Conservation (phyloP, 225 moss, liverwort and hornwort species). For the Sphagnum contortum region DNA sequence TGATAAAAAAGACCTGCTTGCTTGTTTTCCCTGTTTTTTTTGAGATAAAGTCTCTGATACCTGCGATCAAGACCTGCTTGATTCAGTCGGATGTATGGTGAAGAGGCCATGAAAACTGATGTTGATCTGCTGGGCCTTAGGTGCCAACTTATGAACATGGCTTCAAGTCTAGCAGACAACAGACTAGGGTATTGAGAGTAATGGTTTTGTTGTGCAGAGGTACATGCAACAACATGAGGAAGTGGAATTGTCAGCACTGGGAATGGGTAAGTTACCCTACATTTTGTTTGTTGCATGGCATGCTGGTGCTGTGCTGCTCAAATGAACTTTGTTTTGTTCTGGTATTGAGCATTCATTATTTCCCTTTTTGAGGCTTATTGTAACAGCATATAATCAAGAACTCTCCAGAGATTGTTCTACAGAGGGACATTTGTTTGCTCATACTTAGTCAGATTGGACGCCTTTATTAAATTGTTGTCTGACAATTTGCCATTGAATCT, state of each 20-base stretch:
- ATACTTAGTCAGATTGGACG: background rate
- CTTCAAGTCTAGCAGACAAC: too few species aligned
- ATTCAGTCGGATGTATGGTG: too few species aligned
- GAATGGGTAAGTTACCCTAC: slow-evolving; percentile 36
- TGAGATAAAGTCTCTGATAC: too few species aligned
- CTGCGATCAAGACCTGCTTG: too few species aligned
- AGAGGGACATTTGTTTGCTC: background rate
- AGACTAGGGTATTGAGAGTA: background rate
- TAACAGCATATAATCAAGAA: too few species aligned
- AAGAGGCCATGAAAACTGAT: too few species aligned
- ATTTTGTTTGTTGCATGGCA: background rate
- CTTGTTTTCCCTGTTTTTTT: too few species aligned
- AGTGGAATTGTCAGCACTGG: slow-evolving; percentile 56
- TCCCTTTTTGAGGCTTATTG: too few species aligned
- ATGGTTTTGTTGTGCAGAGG: slow-evolving; percentile 25
- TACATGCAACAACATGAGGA: slow-evolving; percentile 70
- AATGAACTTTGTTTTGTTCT: background rate
- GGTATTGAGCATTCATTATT: too few species aligned
- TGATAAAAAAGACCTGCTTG: too few species aligned
- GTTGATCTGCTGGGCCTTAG: too few species aligned
- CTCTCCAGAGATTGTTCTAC: background rate
- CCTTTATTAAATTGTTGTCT: background rate
- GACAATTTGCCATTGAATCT: background rate
- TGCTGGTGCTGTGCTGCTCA: background rate
- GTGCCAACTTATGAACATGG: too few species aligned